Percentiles rank a stretch among this genome's conserved stretches.
Conservation (phyloP, 768 basidiomycete species). For the Tubosaeta sp. region DNA sequence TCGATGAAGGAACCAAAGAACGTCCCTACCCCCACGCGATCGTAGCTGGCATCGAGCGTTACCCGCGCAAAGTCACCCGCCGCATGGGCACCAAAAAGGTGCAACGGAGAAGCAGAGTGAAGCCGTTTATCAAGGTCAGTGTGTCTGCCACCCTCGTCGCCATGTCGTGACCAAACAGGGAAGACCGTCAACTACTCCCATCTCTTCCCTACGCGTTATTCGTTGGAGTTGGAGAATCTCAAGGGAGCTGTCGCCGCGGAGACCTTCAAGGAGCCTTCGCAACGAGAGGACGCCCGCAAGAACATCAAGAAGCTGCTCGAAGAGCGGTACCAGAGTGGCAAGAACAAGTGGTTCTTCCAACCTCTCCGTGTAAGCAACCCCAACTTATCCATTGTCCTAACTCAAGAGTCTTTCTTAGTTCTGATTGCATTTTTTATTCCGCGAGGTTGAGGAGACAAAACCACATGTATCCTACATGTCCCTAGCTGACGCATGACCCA, state of each 20-base stretch:
- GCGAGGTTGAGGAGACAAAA: constrained; percentile 29
- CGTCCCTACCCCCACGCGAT: constrained; percentile 96
- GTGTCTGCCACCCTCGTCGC: background rate
- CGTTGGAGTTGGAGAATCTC: constrained; percentile 90
- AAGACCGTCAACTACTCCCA: constrained; percentile 97
- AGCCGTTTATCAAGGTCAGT: constrained; percentile 98
- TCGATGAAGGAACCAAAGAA: constrained; percentile 96
- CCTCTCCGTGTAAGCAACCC: constrained; percentile 61
- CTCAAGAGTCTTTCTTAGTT: constrained; percentile 27
- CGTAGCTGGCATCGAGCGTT: constrained; percentile 97
- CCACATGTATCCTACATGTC: constrained; percentile 37
- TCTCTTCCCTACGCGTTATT: constrained; percentile 98
- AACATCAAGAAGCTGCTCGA: constrained; percentile 93
- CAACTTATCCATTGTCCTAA: background rate
- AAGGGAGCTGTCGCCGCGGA: constrained; percentile 83
- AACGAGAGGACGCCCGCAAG: constrained; percentile 94
- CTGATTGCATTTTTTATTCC: constrained; percentile 24
- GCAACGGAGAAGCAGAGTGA: constrained; percentile 90
- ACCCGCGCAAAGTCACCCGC: constrained; percentile 96
- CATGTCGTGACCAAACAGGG: background rate
- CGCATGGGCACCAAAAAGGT: constrained; percentile 97
- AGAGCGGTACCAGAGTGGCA: constrained; percentile 89
- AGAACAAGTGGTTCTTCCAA: constrained; percentile 99
- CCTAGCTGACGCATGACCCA: constrained; percentile 23
- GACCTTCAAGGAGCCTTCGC: constrained; percentile 96